phyloP scores from a whole-genome alignment of 2,329 filamentous ascomycete genomes.

The Alternaria sp. region DNA sequence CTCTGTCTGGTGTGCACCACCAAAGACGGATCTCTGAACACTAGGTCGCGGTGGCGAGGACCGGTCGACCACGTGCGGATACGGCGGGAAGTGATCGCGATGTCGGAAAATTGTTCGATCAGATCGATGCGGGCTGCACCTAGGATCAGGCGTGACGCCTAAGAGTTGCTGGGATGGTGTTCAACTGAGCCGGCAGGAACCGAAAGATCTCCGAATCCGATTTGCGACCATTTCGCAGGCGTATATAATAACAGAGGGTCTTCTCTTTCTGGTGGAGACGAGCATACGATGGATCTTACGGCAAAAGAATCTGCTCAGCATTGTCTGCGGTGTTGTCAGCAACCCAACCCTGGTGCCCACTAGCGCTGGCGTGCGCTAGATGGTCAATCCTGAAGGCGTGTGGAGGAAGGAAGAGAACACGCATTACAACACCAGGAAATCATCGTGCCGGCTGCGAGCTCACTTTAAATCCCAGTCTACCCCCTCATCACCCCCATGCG shows the following conservation, averaged over 20 bases:
- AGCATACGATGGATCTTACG: not conserved
- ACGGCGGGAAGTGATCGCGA: not conserved
- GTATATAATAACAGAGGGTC: not conserved
- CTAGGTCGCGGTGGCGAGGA: not conserved
- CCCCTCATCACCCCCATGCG: not conserved
- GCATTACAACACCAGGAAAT: not conserved
- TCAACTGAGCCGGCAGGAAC: not conserved
- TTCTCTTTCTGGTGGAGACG: not conserved
- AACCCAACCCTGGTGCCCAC: conserved; percentile 3
- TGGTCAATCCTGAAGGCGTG: not conserved
- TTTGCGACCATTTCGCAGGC: not conserved
- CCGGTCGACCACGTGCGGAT: not conserved
- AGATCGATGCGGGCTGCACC: not conserved
- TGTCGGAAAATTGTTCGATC: not conserved
- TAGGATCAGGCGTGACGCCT: not conserved
- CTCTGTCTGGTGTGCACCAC: not conserved
- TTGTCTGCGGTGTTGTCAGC: not conserved
- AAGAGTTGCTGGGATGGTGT: not conserved
- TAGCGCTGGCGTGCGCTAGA: conserved; percentile 1
- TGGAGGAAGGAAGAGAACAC: not conserved
- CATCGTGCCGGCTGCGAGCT: conserved; percentile 3
- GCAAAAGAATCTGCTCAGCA: not conserved
- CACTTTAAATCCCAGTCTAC: conserved; percentile 11
- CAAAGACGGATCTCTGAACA: not conserved
- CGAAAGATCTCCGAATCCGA: not conserved